These are phyloP conservation scores for Stropharia rugosoannulata DNA, from an alignment of 768 basidiomycete species.

Conservation along the genomic window DNA sequence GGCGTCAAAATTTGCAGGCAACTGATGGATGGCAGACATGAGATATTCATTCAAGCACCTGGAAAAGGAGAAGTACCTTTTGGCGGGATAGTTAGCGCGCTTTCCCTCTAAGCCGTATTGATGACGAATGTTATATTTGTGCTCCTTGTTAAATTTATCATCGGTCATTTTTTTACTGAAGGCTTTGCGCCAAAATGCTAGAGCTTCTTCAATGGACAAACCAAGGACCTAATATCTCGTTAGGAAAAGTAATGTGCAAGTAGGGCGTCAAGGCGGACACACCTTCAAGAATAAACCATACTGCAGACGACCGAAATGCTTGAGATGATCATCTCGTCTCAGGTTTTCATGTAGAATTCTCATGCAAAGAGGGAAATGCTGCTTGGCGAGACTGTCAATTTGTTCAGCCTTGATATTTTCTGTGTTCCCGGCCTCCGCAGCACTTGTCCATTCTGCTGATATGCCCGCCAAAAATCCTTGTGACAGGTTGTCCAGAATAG, in stretches of 20 bases:
- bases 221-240: conserved; percentile 72
- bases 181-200: conserved; percentile 89
- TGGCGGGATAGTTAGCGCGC: conserved; percentile 91
- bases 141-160: conserved; percentile 97
- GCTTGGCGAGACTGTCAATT: conserved; percentile 82
- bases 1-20: conserved; percentile 85
- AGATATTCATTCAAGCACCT: not conserved
- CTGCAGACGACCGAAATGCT: conserved; percentile 89
- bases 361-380: conserved; percentile 97
- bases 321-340: conserved; percentile 78
- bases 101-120: conserved; percentile 93
- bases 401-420: conserved; percentile 89
- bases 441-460: conserved; percentile 74
- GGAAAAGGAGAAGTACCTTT: conserved; percentile 52
- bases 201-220: conserved; percentile 90
- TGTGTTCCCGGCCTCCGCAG: conserved; percentile 48
- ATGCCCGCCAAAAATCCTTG: conserved; percentile 93
- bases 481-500: conserved; percentile 88
- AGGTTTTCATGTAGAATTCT: conserved; percentile 82
- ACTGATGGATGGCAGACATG: conserved; percentile 39
- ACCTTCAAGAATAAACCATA: conserved; percentile 97
- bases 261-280: conserved; percentile 4
- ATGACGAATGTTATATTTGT: conserved; percentile 97
- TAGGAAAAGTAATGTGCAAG: not conserved
- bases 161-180: conserved; percentile 78